Conservation (phyloP, 1,139 yeast genomes). For the Oligophagozyma castellii region DNA sequence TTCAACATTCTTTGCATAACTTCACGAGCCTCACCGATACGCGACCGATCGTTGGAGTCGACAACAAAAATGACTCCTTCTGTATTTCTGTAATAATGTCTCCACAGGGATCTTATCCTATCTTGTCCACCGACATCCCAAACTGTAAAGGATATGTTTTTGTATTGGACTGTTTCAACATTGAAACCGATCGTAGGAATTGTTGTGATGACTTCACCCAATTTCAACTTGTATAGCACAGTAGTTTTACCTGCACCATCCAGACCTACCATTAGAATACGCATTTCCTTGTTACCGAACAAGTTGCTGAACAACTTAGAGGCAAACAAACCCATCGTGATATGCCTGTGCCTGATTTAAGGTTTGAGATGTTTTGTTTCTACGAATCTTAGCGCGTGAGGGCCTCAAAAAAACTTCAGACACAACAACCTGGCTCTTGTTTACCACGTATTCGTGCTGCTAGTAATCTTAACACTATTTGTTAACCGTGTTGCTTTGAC, state of each 20-base stretch:
- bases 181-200: conserved; percentile 92
- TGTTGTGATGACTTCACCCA: conserved; percentile 87
- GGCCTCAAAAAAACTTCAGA: no score
- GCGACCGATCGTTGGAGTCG: conserved; percentile 88
- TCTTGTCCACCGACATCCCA: conserved; percentile 99
- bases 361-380: no score
- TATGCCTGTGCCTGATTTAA: no score
- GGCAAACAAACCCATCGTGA: conserved; percentile 69
- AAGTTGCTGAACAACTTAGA: conserved; percentile 84
- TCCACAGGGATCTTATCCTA: conserved; percentile 91
- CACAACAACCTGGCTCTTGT: no score
- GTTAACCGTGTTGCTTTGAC: no score
- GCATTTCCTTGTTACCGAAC: conserved; percentile 71
- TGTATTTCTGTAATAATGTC: conserved; percentile 89
- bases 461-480: no score
- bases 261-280: conserved; percentile 89
- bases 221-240: conserved; percentile 75
- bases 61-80: conserved; percentile 91
- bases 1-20: conserved; percentile 89
- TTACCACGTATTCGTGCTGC: no score
- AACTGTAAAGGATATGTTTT: conserved; percentile 86
- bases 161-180: conserved; percentile 89
- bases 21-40: conserved; percentile 87
- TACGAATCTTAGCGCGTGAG: no score
- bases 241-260: conserved; percentile 93